Conservation (phyloP, 2,329 filamentous ascomycete genomes). For the Beauveria medogensis region DNA sequence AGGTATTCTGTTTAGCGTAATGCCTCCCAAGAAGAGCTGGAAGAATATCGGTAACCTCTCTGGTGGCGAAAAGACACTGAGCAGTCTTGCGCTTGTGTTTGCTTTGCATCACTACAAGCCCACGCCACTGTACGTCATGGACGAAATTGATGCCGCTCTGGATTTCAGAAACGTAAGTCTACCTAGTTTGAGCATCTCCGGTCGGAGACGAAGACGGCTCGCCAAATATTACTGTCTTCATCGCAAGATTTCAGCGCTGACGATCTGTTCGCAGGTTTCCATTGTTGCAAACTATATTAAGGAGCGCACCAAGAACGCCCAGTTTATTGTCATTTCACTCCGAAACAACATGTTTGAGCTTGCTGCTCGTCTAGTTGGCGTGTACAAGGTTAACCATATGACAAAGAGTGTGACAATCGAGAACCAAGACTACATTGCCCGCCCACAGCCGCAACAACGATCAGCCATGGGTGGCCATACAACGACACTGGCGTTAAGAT, state of each 20-base stretch:
- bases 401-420: conserved; percentile 88
- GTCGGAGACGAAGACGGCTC: not conserved
- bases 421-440: conserved; percentile 66
- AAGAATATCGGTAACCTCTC: conserved; percentile 97
- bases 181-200: not conserved
- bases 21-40: conserved; percentile 99
- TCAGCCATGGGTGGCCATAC: conserved; percentile 21
- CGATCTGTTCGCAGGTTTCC: conserved; percentile 58
- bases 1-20: conserved; percentile 93
- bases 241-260: not conserved
- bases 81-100: conserved; percentile 90
- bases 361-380: conserved; percentile 86
- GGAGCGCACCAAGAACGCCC: conserved; percentile 96
- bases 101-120: conserved; percentile 97
- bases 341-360: conserved; percentile 99
- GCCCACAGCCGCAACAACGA: conserved; percentile 26
- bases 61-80: conserved; percentile 95
- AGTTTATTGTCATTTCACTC: conserved; percentile 97
- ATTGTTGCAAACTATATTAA: conserved; percentile 99
- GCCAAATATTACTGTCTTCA: conserved; percentile 6
- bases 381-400: conserved; percentile 99
- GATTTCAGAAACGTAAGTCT: conserved; percentile 91
- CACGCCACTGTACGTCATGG: conserved; percentile 97
- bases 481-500: conserved; percentile 29
- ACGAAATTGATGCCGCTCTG: conserved; percentile 95